Evolutionary conservation across 2,329 filamentous ascomycete species (phyloP).

Genomic region (Lachnellula occidentalis): DNA sequence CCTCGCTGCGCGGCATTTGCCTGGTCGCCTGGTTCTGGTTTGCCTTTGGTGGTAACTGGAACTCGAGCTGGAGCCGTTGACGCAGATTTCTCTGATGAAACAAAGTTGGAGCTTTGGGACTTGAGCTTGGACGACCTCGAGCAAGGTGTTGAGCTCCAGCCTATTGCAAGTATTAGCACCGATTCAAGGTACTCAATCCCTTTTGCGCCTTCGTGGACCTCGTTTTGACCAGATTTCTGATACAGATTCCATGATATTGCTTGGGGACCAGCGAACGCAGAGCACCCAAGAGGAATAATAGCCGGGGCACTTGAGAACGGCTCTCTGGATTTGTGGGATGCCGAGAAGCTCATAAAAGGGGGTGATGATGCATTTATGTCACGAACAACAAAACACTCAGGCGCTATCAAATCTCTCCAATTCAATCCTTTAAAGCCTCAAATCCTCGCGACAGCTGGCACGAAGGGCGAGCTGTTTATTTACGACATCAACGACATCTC

Average conservation of each 20-base stretch:
- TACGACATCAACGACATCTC: conserved; percentile 88
- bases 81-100: conserved; percentile 96
- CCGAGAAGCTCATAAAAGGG: conserved; percentile 57
- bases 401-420: conserved; percentile 88
- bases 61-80: conserved; percentile 93
- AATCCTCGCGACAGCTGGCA: conserved; percentile 84
- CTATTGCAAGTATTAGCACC: conserved; percentile 74
- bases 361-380: conserved; percentile 73
- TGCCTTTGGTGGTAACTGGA: conserved; percentile 84
- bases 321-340: conserved; percentile 89
- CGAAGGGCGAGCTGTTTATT: conserved; percentile 93
- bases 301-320: conserved; percentile 94
- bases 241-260: conserved; percentile 92
- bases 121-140: conserved; percentile 72
- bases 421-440: conserved; percentile 94
- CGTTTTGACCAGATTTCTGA: conserved; percentile 7
- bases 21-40: conserved; percentile 79
- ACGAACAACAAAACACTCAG: conserved; percentile 82
- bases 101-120: conserved; percentile 94
- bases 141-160: conserved; percentile 77
- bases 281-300: conserved; percentile 80
- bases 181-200: conserved; percentile 69
- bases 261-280: conserved; percentile 78
- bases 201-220: not conserved
- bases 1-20: conserved; percentile 94